A percentile compares a stretch with the other conserved stretches of the same genome.
Conservation (phyloP, 352 stramenopile species). For the Phytophthora meadii region DNA sequence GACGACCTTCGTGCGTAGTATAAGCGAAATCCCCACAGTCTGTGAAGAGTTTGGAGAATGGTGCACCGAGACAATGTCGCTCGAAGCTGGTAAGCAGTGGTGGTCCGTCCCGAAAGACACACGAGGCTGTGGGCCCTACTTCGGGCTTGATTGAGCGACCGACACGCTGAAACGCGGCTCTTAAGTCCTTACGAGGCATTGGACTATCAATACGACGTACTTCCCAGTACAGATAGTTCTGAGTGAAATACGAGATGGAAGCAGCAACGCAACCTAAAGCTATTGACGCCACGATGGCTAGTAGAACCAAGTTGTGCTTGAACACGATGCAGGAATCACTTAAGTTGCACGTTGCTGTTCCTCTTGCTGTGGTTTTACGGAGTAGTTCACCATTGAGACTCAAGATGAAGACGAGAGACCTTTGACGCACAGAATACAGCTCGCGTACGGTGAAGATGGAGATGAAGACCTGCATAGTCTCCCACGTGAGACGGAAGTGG, state of each 20-base stretch:
- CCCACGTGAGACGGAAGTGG: slow-evolving; percentile 22
- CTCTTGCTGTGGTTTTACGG: slow-evolving; percentile 18
- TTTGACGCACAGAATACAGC: slow-evolving; percentile 6
- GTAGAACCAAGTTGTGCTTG: slow-evolving; percentile 18
- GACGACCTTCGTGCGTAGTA: slow-evolving; percentile 1
- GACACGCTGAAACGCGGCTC: slow-evolving; percentile 3
- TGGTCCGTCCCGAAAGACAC: slow-evolving; percentile 3
- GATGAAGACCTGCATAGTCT: slow-evolving; percentile 22
- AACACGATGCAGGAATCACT: slow-evolving; percentile 29
- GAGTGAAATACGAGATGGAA: slow-evolving; percentile 4
- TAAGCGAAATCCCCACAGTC: slow-evolving; percentile 20
- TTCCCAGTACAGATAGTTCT: not conserved
- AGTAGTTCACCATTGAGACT: slow-evolving; percentile 22
- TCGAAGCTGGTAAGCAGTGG: slow-evolving; percentile 21
- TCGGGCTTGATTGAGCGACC: slow-evolving; percentile 2
- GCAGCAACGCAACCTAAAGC: slow-evolving; percentile 1
- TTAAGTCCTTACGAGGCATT: not conserved
- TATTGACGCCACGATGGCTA: slow-evolving; percentile 4
- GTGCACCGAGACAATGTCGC: slow-evolving; percentile 16
- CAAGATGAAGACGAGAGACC: slow-evolving; percentile 15
- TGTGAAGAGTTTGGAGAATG: slow-evolving; percentile 20
- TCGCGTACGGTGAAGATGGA: not conserved
- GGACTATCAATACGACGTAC: not conserved
- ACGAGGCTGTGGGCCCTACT: slow-evolving; percentile 1
- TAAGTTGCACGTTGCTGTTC: slow-evolving; percentile 16